Percentiles rank a stretch among this genome's conserved stretches.
Conservation (phyloP, 768 basidiomycete species). For the Leccinum incarnatum region DNA sequence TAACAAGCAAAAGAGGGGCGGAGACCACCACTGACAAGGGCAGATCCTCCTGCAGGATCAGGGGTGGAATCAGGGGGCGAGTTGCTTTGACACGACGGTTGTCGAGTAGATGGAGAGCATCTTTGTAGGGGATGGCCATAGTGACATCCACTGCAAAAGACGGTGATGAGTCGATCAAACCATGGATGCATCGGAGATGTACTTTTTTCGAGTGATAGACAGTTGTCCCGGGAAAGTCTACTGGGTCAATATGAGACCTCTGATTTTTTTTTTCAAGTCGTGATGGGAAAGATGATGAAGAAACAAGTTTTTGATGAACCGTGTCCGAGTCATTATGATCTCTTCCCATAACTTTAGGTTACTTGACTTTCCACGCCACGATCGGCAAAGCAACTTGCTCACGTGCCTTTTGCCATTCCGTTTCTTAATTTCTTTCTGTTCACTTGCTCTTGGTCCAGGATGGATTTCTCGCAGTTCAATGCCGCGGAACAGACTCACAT, state of each 20-base stretch:
- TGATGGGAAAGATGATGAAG: background rate
- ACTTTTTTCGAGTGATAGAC: constrained; percentile 17
- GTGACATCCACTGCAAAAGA: constrained; percentile 39
- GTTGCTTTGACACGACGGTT: constrained; percentile 85
- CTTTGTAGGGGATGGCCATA: constrained; percentile 74
- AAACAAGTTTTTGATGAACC: background rate
- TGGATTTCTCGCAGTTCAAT: constrained; percentile 93
- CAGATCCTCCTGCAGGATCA: constrained; percentile 93
- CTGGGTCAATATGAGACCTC: constrained; percentile 13
- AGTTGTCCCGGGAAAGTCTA: background rate
- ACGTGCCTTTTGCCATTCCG: constrained; percentile 2
- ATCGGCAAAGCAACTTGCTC: constrained; percentile 3
- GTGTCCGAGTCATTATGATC: background rate
- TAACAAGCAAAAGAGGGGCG: background rate
- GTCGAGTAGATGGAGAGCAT: constrained; percentile 77
- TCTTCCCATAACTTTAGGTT: background rate
- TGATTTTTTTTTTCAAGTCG: background rate
- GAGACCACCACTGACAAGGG: constrained; percentile 55
- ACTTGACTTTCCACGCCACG: constrained; percentile 3
- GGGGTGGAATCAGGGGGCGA: constrained; percentile 88
- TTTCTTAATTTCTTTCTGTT: background rate
- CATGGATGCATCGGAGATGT: background rate
- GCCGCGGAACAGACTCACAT: constrained; percentile 94
- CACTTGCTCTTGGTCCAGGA: constrained; percentile 30
- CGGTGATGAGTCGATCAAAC: constrained; percentile 2